Conservation (phyloP, 2,329 filamentous ascomycete genomes). For the Claviceps pazoutovae region DNA sequence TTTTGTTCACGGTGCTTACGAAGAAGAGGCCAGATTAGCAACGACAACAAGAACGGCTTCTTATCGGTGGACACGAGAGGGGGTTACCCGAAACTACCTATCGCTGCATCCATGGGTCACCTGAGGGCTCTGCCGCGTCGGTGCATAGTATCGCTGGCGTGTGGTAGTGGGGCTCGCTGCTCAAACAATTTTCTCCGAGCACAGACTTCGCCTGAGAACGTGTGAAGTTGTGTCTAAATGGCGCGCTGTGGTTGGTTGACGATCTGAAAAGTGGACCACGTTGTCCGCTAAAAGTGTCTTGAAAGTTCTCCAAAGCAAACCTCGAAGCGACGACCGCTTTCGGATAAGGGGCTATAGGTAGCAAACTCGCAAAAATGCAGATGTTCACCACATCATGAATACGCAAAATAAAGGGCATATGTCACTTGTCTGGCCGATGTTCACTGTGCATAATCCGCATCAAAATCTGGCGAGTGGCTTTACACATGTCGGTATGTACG, state of each 20-base stretch:
- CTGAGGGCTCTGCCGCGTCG: constrained; percentile 13
- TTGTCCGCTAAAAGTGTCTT: neutral
- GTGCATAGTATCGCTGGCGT: constrained; percentile 17
- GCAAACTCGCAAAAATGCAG: too few species aligned
- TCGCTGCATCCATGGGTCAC: constrained; percentile 9
- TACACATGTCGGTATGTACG: too few species aligned
- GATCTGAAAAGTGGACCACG: constrained; percentile 4
- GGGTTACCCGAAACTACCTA: neutral
- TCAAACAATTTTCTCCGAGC: neutral
- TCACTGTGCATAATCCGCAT: too few species aligned
- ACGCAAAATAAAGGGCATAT: too few species aligned
- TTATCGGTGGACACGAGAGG: constrained; percentile 4
- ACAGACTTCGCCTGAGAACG: neutral
- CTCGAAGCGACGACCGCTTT: too few species aligned
- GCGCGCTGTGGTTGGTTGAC: constrained; percentile 3
- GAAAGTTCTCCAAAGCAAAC: too few species aligned
- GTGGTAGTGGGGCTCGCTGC: constrained; percentile 14
- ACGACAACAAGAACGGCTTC: constrained; percentile 4
- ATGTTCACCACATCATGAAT: too few species aligned
- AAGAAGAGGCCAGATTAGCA: constrained; percentile 13
- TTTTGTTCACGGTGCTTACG: neutral
- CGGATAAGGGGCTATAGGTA: too few species aligned
- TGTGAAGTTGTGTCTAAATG: neutral
- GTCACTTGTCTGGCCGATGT: too few species aligned
- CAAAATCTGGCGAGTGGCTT: too few species aligned